Percentiles rank a stretch among this genome's conserved stretches.
phyloP scores from a whole-genome alignment of 176 grass and related monocot genomes.

The Rhipidocladum racemiflorum region DNA sequence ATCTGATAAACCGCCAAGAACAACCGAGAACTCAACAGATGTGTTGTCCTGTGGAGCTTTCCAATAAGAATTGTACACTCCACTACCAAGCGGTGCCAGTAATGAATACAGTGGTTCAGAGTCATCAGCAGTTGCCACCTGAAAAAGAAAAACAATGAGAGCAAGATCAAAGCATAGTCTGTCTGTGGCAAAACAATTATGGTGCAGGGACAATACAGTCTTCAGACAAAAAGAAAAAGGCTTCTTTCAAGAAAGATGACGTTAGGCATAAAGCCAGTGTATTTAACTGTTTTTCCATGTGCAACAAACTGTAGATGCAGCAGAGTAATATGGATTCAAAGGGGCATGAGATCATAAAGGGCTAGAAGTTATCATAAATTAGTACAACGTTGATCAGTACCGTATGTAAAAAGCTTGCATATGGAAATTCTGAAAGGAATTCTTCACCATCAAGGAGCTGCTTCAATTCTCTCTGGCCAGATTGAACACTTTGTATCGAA shows the following conservation, averaged over 20 bases:
- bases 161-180: slow-evolving; percentile 20
- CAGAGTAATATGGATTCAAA: slow-evolving; percentile 13
- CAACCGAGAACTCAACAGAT: slow-evolving; percentile 81
- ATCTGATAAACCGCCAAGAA: slow-evolving; percentile 93
- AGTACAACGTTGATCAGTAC: slow-evolving; percentile 45
- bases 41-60: slow-evolving; percentile 59
- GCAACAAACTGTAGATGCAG: neutral
- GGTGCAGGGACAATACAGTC: slow-evolving; percentile 6
- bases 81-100: slow-evolving; percentile 76
- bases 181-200: neutral
- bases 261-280: neutral
- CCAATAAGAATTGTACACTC: slow-evolving; percentile 72
- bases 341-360: slow-evolving; percentile 10
- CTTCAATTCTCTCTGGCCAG: slow-evolving; percentile 68
- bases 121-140: slow-evolving; percentile 68
- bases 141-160: slow-evolving; percentile 33
- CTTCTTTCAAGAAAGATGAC: neutral
- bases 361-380: slow-evolving; percentile 23
- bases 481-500: slow-evolving; percentile 46
- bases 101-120: slow-evolving; percentile 80
- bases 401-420: slow-evolving; percentile 78
- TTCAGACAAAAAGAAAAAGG: slow-evolving; percentile 11
- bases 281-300: slow-evolving; percentile 22
- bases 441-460: slow-evolving; percentile 79
- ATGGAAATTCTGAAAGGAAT: slow-evolving; percentile 93